Base-by-base conservation (phyloP, 768 basidiomycete genomes). In the Cubamyces sp. region DNA sequence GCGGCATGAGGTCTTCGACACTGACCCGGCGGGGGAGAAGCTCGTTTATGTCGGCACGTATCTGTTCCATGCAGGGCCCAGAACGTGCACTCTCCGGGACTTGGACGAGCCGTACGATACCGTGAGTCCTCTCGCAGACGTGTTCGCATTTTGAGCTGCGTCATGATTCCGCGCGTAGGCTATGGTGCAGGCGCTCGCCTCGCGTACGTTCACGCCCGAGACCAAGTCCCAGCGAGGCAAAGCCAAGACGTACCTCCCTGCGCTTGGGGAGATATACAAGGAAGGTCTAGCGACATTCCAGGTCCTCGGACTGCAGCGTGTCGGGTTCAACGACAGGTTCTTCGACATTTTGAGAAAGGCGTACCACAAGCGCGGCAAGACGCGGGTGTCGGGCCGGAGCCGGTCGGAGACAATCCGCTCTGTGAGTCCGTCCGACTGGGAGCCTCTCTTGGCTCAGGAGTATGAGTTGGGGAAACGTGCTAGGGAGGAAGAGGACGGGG, bases 41-140 rank as follows among this genome's bases (percentile, higher is more conserved):
- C 52, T 64, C 16, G 37, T 37, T 14, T 64, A 64, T 45, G 59
- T 46, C 11, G 64, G 64, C n/a, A 64, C 64, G n/a, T 64, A 57
- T 53, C 46, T 64, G 18, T 45, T 58, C 28, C 62, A 64, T 21
- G 25, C 56, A 1, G 62, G 62, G 3, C 62, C 62, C 2, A 40
- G 37, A 3, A 1, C 18, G 14, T 28, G 51, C 23, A 9, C 8
- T 16, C 21, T 53, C 26, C 18, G 1, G 4, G 45, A 42, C 4
- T 25, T 59, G 3, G 41, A 48, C 4, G 11, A 19, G 6, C 45
- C 48, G 4, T 7, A n/a, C 1, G 41, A 41, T 7, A n/a, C 42
- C 19, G 57, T 58, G 26, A 14, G 48, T 34, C 26, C n/a, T 30
- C 3, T 28, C 34, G 25, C 11, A 9, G 11, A 28, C 15, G 7